phyloP scores from a whole-genome alignment of 768 basidiomycete species.

The Podaxis carcinomalis region DNA sequence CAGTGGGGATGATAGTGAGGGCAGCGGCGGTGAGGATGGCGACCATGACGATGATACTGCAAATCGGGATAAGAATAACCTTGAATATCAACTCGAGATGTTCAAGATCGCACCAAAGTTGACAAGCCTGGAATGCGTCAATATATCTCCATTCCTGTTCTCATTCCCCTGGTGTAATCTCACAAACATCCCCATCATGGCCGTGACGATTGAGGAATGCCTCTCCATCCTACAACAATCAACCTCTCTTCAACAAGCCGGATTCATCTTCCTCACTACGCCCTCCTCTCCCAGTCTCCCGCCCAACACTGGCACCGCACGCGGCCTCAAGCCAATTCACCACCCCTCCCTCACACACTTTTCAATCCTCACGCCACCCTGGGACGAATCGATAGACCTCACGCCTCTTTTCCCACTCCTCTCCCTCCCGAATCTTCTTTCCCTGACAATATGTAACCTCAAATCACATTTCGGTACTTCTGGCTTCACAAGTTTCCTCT shows the following conservation, averaged over 20 bases:
- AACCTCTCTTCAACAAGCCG: conserved; percentile 21
- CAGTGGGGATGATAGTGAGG: not conserved
- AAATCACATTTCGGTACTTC: conserved; percentile 25
- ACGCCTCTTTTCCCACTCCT: conserved; percentile 31
- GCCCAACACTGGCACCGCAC: conserved; percentile 2
- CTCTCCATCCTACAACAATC: conserved; percentile 25
- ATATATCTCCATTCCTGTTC: conserved; percentile 28
- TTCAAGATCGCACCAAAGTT: conserved; percentile 28
- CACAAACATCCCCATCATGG: conserved; percentile 26
- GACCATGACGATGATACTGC: not conserved
- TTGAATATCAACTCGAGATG: conserved; percentile 18
- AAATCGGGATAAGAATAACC: not conserved
- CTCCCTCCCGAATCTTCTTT: conserved; percentile 29
- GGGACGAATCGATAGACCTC: conserved; percentile 31
- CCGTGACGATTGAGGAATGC: conserved; percentile 27
- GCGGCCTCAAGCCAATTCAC: conserved; percentile 16
- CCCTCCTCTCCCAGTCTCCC: not conserved
- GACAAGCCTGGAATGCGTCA: conserved; percentile 29
- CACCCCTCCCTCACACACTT: conserved; percentile 30
- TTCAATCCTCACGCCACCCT: conserved; percentile 32
- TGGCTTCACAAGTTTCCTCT: conserved; percentile 30
- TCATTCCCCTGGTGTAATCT: conserved; percentile 31
- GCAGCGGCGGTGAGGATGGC: not conserved
- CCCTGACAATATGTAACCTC: conserved; percentile 36
- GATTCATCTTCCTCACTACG: conserved; percentile 23